Base-by-base conservation (phyloP, 31 red algal species). In the Pterothamnion heteromorphum region DNA sequence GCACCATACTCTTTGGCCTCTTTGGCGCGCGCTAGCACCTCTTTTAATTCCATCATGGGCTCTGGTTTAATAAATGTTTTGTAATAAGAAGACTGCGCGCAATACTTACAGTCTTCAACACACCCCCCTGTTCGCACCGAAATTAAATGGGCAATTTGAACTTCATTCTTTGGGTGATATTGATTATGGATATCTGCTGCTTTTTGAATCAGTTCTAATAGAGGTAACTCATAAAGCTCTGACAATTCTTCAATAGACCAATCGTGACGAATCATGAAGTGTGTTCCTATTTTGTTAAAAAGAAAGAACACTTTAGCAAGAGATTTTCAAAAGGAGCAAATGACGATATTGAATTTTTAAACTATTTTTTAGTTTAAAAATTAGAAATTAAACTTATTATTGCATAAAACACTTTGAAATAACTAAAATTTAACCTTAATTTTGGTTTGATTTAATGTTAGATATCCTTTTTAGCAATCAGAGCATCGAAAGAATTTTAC, bases 91-190 rank as follows among this genome's bases (percentile, higher is more conserved):
- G 94, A 93, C 80, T 97, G 96, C 30, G 96, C 93, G 84, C 96
- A 97, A 89, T 97, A 97, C 20, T 41, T 71, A 90, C 96, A 97
- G 57, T 96, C 93, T 84, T 97, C 96, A 0, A 95, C 93, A 36
- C 96, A 97, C 3, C 94, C 96, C 14, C 96, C 96, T 26, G 96
- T 96, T 51, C 96, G 96, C 74, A 97, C 96, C 4, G 91, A 93
- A 37, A 97, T 85, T 84, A 97, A 87, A 39, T 95, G 94, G 81
- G 92, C 94, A 58, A 76, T 44, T 91, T 97, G 96, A 28, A 97
- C 96, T 39, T 97, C 87, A 36, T 24, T 20, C 9, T 93, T 36
- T 22, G 87, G 26, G 80, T 96, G 91, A 80, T 93, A 90, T 28
- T 74, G 80, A 4, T 95, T 76, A 78, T 97, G 96, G 21, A 91